Base-by-base conservation (phyloP, 768 basidiomycete genomes). In the Phlegmacium glaucopus region DNA sequence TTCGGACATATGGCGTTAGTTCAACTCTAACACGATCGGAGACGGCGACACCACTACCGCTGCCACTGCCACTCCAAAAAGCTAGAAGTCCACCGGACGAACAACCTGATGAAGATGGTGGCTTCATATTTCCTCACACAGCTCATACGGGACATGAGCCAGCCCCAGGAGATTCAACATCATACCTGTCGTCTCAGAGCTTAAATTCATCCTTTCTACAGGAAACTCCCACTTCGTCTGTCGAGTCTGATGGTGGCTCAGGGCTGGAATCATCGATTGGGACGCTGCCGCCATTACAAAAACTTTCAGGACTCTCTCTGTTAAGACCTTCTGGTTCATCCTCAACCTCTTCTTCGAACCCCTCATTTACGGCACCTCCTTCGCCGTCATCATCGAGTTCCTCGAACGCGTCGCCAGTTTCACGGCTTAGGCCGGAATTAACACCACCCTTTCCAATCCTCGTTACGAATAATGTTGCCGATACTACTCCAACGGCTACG, bases 291-390 rank as follows among this genome's bases (percentile, higher is more conserved):
- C 56, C 32, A 44, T 42, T 40, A 17, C 39, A 47, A 16, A 56
- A 64, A 46, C 69, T 64, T 2, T 75, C 74, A 4, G 73, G 73
- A 3, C 55, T 74, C 12, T 65, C 69, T 3, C 62, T 72, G 11
- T 61, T 72, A 28, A 67, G 49, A 22, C 61, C 61, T 7, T 39
- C 51, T 29, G 47, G 39, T 28, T 47, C 48, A 9, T 45, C 16
- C 8, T 47, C 38, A 3, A 22, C 22, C 5, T 22, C 22, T 5
- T 22, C 22, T 22, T 5, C 5, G 5, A 22, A 22, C 22, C 22
- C 22, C 5, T 22, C 22, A 5, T 22, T 22, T 22, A 22, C 22
- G 22, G 22, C 22, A 34, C 26, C 45, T 22, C 43, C 47, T 4
- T 46, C 59, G 25, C 47, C 38, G 16, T 29, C 48, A 2, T 53